Percentiles rank a stretch among this genome's conserved stretches.
Conservation (phyloP, 139 green algal genomes). For the Chlamydomonas sp. region DNA sequence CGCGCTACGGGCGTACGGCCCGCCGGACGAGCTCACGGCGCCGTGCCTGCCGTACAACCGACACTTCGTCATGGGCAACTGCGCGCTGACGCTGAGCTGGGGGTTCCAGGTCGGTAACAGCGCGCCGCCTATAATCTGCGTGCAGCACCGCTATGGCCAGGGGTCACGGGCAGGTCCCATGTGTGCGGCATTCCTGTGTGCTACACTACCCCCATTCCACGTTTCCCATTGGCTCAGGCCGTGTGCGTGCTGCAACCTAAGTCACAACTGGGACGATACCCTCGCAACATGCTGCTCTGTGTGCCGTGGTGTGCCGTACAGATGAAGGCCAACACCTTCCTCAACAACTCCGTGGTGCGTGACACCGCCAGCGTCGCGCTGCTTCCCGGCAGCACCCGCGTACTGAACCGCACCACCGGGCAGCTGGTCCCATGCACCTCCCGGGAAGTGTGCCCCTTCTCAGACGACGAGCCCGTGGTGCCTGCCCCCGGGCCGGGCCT, state of each 20-base stretch:
- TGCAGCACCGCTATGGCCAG: too few species aligned
- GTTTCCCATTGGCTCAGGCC: too few species aligned
- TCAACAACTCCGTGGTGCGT: background rate
- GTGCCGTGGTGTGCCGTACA: too few species aligned
- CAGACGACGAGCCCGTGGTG: background rate
- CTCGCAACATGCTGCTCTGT: too few species aligned
- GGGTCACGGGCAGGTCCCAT: too few species aligned
- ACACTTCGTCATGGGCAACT: slow-evolving; percentile 8
- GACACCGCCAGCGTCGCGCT: slow-evolving; percentile 21
- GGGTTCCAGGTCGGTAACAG: slow-evolving; percentile 15
- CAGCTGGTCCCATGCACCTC: slow-evolving; percentile 5
- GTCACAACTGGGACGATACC: too few species aligned
- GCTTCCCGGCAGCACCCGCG: slow-evolving; percentile 17
- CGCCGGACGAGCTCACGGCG: slow-evolving; percentile 21
- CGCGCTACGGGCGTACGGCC: slow-evolving; percentile 3
- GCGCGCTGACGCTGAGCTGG: slow-evolving; percentile 37
- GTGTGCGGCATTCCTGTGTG: too few species aligned
- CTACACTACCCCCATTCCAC: too few species aligned
- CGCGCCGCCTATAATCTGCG: too few species aligned
- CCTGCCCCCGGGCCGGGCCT: background rate
- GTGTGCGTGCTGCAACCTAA: too few species aligned
- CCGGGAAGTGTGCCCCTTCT: slow-evolving; percentile 5
- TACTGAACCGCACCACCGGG: slow-evolving; percentile 28
- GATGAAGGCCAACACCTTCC: slow-evolving; percentile 24
- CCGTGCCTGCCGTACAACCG: slow-evolving; percentile 14